Conservation (phyloP, 371 early-diverging fungal genomes). For the Actinomortierella wolfii region DNA sequence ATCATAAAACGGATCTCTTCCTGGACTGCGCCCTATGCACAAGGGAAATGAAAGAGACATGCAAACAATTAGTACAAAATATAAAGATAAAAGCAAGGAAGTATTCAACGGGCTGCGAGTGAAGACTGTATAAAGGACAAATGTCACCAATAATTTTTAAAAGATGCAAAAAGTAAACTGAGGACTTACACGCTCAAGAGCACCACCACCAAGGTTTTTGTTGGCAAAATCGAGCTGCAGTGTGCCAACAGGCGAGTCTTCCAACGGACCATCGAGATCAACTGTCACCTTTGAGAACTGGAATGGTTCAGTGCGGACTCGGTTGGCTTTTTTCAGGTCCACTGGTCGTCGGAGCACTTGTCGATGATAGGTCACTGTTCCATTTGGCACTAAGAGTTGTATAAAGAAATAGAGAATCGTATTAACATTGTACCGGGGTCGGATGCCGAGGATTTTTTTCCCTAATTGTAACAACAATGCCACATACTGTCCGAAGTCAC, state of each 20-base stretch:
- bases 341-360: constrained; percentile 46
- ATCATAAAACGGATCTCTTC: constrained; percentile 65
- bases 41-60: not conserved
- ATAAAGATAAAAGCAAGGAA: not conserved
- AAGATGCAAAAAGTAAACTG: too few relatives aligned
- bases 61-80: constrained; percentile 6
- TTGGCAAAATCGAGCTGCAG: constrained; percentile 62
- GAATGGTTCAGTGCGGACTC: constrained; percentile 20
- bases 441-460: too few relatives aligned
- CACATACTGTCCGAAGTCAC: constrained; percentile 46
- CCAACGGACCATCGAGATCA: constrained; percentile 43
- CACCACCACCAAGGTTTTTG: constrained; percentile 57
- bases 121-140: not conserved
- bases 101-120: not conserved
- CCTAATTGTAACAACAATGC: too few relatives aligned
- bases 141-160: not conserved
- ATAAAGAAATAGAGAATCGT: not conserved
- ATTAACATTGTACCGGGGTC: too few relatives aligned
- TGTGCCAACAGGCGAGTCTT: constrained; percentile 30
- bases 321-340: constrained; percentile 22
- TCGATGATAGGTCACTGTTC: constrained; percentile 54
- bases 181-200: constrained; percentile 31
- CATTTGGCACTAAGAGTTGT: constrained; percentile 39
- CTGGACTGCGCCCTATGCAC: constrained; percentile 57
- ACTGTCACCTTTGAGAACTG: constrained; percentile 40